These are phyloP conservation scores for Leucocoprinus sp. DNA, from an alignment of 768 basidiomycete genomes.

Conservation along the genomic window DNA sequence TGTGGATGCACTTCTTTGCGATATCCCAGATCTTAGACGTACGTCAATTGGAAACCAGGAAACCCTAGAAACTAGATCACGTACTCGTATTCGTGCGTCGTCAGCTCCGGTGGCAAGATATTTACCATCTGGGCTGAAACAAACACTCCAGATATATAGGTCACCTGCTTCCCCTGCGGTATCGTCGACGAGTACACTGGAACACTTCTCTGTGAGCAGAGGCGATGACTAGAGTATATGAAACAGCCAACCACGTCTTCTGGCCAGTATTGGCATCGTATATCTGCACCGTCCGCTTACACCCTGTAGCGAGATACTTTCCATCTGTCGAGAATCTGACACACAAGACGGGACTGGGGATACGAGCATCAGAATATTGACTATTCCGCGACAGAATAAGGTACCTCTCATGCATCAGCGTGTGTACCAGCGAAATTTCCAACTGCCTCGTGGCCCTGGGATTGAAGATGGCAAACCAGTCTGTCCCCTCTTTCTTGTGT, in stretches of 20 bases:
- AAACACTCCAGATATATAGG: constrained; percentile 88
- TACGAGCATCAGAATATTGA: neutral
- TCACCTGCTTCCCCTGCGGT: constrained; percentile 64
- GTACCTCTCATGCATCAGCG: constrained; percentile 77
- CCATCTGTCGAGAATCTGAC: constrained; percentile 94
- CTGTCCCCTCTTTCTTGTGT: constrained; percentile 57
- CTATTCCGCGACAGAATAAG: neutral
- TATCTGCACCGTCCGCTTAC: constrained; percentile 90
- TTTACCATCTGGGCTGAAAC: constrained; percentile 85
- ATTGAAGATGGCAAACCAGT: constrained; percentile 86
- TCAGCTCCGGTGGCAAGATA: constrained; percentile 89
- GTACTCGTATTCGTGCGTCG: constrained; percentile 80
- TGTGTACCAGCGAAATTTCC: constrained; percentile 72
- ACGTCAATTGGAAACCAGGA: constrained; percentile 28
- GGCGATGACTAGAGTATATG: neutral
- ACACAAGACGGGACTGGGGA: constrained; percentile 62
- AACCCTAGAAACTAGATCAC: constrained; percentile 14
- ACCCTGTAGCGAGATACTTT: constrained; percentile 85
- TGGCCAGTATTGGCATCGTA: constrained; percentile 86
- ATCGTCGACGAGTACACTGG: constrained; percentile 73
- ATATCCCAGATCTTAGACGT: constrained; percentile 79
- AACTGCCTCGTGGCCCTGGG: constrained; percentile 62
- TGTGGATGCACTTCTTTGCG: constrained; percentile 60
- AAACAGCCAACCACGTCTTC: constrained; percentile 68
- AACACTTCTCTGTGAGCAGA: neutral